phyloP scores from a whole-genome alignment of 2,329 filamentous ascomycete genomes.

The Zelopaecilomyces penicillatus region DNA sequence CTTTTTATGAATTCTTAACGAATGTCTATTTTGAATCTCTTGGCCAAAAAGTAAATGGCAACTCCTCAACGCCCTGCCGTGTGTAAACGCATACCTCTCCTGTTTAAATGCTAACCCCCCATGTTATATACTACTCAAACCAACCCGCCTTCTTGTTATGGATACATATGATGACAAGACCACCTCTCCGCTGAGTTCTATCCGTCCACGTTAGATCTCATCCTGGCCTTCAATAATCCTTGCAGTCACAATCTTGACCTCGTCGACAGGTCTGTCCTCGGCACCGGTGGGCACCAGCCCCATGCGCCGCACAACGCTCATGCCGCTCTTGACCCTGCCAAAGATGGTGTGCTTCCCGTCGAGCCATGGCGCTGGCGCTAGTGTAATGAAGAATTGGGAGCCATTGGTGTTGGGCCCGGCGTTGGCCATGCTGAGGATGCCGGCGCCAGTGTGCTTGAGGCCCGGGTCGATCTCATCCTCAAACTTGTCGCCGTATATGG shows the following conservation, averaged over 20 bases:
- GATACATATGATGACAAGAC: no score
- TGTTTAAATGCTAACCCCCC: no score
- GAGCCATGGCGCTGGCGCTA: conserved; percentile 90
- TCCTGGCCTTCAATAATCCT: conserved; percentile 56
- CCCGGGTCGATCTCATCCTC: conserved; percentile 76
- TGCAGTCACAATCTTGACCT: conserved; percentile 72
- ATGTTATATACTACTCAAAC: no score
- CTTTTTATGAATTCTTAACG: no score
- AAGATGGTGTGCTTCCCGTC: conserved; percentile 98
- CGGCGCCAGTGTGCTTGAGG: conserved; percentile 87
- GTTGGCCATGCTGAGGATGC: conserved; percentile 95
- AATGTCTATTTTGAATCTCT: no score
- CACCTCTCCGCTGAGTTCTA: no score
- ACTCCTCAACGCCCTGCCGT: conserved; percentile 2
- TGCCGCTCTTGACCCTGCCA: conserved; percentile 75
- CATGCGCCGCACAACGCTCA: conserved; percentile 79
- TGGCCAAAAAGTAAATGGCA: background rate
- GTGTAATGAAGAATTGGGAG: conserved; percentile 90
- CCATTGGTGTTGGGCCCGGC: conserved; percentile 88
- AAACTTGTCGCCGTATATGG: conserved; percentile 90
- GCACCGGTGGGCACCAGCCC: conserved; percentile 74
- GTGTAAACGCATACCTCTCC: background rate
- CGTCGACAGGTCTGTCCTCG: conserved; percentile 73
- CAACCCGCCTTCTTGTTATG: no score
- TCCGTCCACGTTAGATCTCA: conserved; percentile 9